A percentile compares a stretch with the other conserved stretches of the same genome.
Conservation (phyloP, 164 flowering plant genomes). For the Piper betle region DNA sequence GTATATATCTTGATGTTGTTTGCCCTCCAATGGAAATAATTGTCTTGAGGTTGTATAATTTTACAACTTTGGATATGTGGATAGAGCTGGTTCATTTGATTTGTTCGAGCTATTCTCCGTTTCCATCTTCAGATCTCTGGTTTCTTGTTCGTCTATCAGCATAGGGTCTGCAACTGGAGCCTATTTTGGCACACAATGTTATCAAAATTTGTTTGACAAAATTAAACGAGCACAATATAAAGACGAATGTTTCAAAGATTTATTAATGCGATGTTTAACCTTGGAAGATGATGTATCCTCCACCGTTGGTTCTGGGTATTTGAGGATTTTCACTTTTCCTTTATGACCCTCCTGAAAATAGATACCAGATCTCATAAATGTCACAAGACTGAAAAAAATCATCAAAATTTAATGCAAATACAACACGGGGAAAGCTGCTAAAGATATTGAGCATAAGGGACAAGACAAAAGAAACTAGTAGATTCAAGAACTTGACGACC, state of each 20-base stretch:
- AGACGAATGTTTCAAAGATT: not conserved
- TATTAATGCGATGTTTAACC: constrained; percentile 14
- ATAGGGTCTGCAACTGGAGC: constrained; percentile 16
- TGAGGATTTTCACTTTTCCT: constrained; percentile 21
- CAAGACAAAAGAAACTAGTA: not conserved
- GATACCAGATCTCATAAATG: not conserved
- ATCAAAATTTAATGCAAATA: not conserved
- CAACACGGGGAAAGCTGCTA: not conserved
- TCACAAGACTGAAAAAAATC: not conserved
- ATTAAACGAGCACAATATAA: not conserved
- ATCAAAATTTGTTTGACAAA: not conserved
- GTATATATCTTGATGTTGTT: not conserved
- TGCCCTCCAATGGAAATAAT: not conserved
- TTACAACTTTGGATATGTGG: constrained; percentile 5
- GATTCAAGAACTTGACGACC: not conserved
- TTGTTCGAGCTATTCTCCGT: constrained; percentile 16
- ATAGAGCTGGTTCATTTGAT: not conserved
- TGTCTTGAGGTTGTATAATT: not conserved
- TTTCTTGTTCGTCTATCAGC: constrained; percentile 18
- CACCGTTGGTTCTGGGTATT: constrained; percentile 12
- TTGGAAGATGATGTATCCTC: constrained; percentile 24
- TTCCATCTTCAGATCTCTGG: constrained; percentile 5
- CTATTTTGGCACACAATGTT: constrained; percentile 12
- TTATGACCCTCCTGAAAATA: constrained; percentile 25
- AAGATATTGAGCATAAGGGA: not conserved